Base-by-base conservation (phyloP, 768 basidiomycete species). In the Kwoniella sp. region DNA sequence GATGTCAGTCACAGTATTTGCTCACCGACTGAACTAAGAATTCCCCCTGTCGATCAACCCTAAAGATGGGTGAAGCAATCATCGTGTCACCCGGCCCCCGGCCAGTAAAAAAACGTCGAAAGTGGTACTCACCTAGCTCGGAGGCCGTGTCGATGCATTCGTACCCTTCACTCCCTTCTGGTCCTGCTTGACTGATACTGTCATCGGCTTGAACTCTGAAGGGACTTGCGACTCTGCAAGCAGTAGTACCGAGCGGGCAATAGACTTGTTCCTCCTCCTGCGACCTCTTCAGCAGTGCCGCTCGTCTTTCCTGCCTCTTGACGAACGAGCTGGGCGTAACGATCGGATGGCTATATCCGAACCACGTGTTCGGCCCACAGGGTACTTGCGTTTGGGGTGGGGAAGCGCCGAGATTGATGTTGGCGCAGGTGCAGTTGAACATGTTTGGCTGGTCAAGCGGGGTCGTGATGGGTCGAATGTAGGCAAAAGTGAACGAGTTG, bases 141-240 rank as follows among this genome's bases (percentile, higher is more conserved):
- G 41, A 45, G 17, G 41, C 41, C 4, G 41, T 45, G 20, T 45
- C 41, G 54, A 55, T 4, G 31, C 20, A n/a, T 11, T 55, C 31
- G 29, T 34, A 30, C 54, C n/a, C 54, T 31, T 55, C 54, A 20
- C 31, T 30, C n/a, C 54, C 54, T 30, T 31, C 28, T 31, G 41
- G 41, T 45, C 41, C 41, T 7, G 41, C 41, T 45, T 45, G 41
- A 20, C 20, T 20, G 41, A 11, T 3, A 20, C 15, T 17, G 20
- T 45, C 41, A 45, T 45, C 41, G 15, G 11, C 41, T 45, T 45
- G 41, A 11, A 45, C 41, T 45, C 41, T 45, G 41, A 45, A 45
- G 8, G 17, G 29, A 55, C 8, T 55, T 20, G 54, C 29, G 15
- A 55, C 29, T 11, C 31, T 30, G 23, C 54, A 55, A 4, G 54